phyloP scores from a whole-genome alignment of 345 rosid species.

The Eucalyptus viminalis region DNA sequence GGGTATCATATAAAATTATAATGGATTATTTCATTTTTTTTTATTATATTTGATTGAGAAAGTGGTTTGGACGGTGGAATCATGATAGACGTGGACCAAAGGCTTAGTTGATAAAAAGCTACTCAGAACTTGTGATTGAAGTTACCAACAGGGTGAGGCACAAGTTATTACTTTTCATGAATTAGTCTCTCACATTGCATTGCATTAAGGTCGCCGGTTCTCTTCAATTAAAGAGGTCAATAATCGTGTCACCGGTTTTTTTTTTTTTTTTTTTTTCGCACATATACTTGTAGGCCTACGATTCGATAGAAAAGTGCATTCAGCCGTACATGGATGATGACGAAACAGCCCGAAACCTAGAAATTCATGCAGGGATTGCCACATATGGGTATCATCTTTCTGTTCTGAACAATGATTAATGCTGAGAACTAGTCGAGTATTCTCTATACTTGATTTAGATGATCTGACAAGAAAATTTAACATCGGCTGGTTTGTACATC shows the following conservation, averaged over 20 bases:
- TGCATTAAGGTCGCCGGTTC: neutral
- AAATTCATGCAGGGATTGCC: neutral
- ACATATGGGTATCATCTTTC: neutral
- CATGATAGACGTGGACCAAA: neutral
- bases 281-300: neutral
- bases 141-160: neutral
- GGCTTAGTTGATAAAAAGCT: neutral
- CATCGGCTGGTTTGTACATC: neutral
- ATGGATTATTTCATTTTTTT: neutral
- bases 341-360: neutral
- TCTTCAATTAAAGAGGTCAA: neutral
- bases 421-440: neutral
- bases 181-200: neutral
- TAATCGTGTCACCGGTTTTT: fast-evolving
- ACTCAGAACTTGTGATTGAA: neutral
- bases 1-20: neutral
- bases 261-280: neutral
- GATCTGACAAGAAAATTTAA: neutral
- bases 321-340: too few species aligned
- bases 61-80: neutral
- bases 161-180: neutral
- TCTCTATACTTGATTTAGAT: neutral
- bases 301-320: neutral
- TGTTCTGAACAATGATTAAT: neutral
- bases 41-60: neutral